A percentile compares a stretch with the other conserved stretches of the same genome.
Conservation (phyloP, 2,329 filamentous ascomycete genomes). For the Cytospora piceae region DNA sequence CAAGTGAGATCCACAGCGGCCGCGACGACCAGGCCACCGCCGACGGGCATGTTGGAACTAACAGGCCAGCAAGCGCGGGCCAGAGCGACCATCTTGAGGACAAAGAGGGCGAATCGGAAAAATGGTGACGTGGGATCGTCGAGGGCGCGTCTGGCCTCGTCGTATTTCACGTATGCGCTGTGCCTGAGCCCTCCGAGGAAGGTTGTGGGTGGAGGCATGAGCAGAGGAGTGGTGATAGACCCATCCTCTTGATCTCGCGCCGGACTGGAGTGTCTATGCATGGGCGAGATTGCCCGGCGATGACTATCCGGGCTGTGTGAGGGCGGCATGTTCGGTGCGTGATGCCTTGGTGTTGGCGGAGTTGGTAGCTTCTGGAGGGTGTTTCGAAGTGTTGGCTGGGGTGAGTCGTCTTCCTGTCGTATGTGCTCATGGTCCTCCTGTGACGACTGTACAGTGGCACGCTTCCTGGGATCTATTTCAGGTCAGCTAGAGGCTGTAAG, state of each 20-base stretch:
- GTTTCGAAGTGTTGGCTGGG: constrained; percentile 37
- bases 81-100: constrained; percentile 69
- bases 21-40: constrained; percentile 69
- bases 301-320: constrained; percentile 46
- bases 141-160: constrained; percentile 6
- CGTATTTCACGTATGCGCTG: constrained; percentile 10
- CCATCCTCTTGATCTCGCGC: constrained; percentile 8
- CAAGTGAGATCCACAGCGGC: constrained; percentile 66
- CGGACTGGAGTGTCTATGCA: constrained; percentile 29
- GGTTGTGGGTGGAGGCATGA: constrained; percentile 54
- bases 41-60: constrained; percentile 64
- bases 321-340: constrained; percentile 43
- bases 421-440: constrained; percentile 38
- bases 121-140: constrained; percentile 31
- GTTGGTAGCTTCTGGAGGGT: constrained; percentile 40
- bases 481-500: constrained; percentile 17
- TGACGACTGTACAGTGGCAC: constrained; percentile 38
- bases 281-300: constrained; percentile 29
- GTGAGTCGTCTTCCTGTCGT: constrained; percentile 33
- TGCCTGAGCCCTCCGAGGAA: constrained; percentile 39
- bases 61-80: constrained; percentile 73
- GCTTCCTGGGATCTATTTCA: constrained; percentile 40
- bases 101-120: constrained; percentile 65
- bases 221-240: constrained; percentile 45
- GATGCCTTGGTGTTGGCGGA: constrained; percentile 38